phyloP scores from a whole-genome alignment of 2,329 filamentous ascomycete species.

The Fusarium piperis region DNA sequence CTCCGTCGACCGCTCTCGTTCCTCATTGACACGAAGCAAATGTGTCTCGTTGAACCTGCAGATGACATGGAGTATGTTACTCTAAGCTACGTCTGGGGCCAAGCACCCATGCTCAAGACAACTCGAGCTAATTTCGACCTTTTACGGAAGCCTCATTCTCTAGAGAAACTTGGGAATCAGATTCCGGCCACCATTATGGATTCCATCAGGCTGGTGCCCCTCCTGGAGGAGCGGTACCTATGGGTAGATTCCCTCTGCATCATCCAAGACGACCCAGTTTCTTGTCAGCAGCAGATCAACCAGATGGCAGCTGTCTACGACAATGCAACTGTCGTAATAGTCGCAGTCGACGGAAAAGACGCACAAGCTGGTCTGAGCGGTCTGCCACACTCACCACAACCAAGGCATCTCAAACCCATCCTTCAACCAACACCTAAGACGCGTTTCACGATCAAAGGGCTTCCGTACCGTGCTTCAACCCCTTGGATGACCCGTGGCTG shows the following conservation, averaged over 20 bases:
- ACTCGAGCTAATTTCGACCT: background rate
- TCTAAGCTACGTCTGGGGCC: slow-evolving; percentile 18
- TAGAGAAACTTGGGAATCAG: background rate
- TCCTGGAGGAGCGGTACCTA: slow-evolving; percentile 6
- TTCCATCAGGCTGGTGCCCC: slow-evolving; percentile 8
- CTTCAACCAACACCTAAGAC: background rate
- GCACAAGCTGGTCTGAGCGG: background rate
- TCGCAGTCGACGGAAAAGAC: background rate
- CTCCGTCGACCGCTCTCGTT: background rate
- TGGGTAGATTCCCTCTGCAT: slow-evolving; percentile 21
- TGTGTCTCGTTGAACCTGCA: slow-evolving; percentile 1
- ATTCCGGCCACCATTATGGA: slow-evolving; percentile 1
- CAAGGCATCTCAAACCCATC: background rate
- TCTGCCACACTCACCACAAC: background rate
- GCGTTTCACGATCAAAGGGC: background rate
- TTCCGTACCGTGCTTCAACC: background rate
- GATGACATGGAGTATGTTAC: background rate
- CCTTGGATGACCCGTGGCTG: slow-evolving; percentile 9
- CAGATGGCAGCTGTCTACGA: slow-evolving; percentile 14
- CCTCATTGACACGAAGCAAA: background rate
- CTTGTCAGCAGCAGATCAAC: background rate
- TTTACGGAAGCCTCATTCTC: background rate
- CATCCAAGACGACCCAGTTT: slow-evolving; percentile 9
- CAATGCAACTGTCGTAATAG: background rate
- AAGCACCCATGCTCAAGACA: background rate